Evolutionary conservation across 2,329 filamentous ascomycete species (phyloP), one percentile per base, ranked within the genome.

Genomic region (Chrysoporthe cubensis): DNA sequence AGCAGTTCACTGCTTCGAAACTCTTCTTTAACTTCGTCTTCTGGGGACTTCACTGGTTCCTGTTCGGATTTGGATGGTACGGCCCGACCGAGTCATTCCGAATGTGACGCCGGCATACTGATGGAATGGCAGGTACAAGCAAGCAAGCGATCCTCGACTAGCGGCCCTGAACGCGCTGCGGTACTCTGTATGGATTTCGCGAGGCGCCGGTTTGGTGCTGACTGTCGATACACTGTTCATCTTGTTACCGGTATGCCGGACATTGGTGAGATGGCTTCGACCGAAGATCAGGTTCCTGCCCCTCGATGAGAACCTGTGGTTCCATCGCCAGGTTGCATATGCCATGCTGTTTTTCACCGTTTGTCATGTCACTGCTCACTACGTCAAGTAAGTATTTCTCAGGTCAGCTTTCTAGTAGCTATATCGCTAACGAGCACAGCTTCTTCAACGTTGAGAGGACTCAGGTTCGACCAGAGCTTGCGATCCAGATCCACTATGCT

Each of bases 291-390:
- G 89, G 78, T 97, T 91, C 83, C 78, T 98, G 14, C 96, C 96
- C 5, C 85, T 99, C n/a, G 96, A 99, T 75, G 96, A 99, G 81
- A 96, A 94, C 69, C 87, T 94, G 72, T 99, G 94, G 94, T 96
- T 99, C 80, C 96, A 99, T 82, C 87, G 95, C 71, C 96, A 99
- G 79, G 87, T 97, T 56, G 95, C 96, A 21, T 99, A 99, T 77
- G 85, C 93, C 1, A 83, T 98, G 81, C 84, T 98, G 3, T 76
- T 97, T 66, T 99, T 94, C 79, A 92, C 90, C 40, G 85, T 89
- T 62, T 79, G 93, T 40, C 96, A 99, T 78, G 91, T 90, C 1
- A 76, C 85, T 16, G 88, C 88, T 62, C 96, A 99, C 80, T 99
- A 99, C 75, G 93, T 98, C 83, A 99, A 99, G 90, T 93, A 84